Conservation (phyloP, 1,139 yeast genomes). For the Magnusiomyces ingens region DNA sequence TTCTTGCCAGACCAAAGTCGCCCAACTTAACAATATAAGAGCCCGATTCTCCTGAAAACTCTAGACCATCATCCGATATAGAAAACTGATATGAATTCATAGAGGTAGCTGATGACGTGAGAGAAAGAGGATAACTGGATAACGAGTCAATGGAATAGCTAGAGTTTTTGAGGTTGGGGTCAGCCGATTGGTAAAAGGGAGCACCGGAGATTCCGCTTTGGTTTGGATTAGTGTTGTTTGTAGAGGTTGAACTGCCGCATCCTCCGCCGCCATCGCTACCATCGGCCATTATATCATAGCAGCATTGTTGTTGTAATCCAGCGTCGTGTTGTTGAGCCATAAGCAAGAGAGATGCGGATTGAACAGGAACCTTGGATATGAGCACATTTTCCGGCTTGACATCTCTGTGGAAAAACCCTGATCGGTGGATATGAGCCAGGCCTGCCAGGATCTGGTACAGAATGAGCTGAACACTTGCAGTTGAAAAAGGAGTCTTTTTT, state of each 20-base stretch:
- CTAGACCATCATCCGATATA: background rate
- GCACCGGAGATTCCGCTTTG: background rate
- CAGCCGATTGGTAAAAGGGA: background rate
- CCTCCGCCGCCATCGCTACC: too few species aligned
- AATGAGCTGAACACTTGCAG: constrained; percentile 56
- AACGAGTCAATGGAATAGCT: background rate
- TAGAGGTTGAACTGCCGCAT: too few species aligned
- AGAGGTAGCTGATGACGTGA: too few species aligned
- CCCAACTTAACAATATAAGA: constrained; percentile 68
- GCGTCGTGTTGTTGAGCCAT: background rate
- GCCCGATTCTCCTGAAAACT: constrained; percentile 35
- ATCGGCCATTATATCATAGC: too few species aligned
- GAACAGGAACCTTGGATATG: constrained; percentile 36
- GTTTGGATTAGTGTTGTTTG: too few species aligned
- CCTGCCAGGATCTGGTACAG: constrained; percentile 65
- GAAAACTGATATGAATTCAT: too few species aligned
- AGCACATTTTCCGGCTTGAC: constrained; percentile 88
- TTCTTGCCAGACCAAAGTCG: constrained; percentile 86
- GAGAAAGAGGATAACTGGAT: too few species aligned
- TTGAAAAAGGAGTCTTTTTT: constrained; percentile 45
- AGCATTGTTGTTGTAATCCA: background rate
- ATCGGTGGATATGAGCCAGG: constrained; percentile 70
- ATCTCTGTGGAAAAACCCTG: constrained; percentile 80
- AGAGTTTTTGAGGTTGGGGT: background rate
- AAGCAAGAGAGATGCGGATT: constrained; percentile 6